A percentile compares a stretch with the other conserved stretches of the same genome.
Conservation (phyloP, 2,329 filamentous ascomycete species). For the Penicillium sp. region DNA sequence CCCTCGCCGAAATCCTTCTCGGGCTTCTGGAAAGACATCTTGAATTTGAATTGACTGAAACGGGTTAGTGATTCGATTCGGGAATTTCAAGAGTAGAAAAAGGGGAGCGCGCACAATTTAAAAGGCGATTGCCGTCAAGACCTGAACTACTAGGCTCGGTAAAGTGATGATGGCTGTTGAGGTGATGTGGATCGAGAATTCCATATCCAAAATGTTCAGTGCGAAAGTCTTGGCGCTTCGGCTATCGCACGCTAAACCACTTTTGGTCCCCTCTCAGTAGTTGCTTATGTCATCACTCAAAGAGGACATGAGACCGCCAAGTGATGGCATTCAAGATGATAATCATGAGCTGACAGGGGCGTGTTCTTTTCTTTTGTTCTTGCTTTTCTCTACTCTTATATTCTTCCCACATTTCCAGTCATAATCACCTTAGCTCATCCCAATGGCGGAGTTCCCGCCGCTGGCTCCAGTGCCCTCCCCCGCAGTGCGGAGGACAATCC, state of each 20-base stretch:
- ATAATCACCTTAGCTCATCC: not conserved
- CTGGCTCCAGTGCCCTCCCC: slow-evolving; percentile 75
- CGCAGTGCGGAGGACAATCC: slow-evolving; percentile 64
- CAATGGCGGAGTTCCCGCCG: slow-evolving; percentile 58
- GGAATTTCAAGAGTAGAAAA: slow-evolving; percentile 5
- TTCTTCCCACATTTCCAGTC: slow-evolving; percentile 4
- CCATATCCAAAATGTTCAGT: slow-evolving; percentile 24
- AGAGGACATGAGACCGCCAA: slow-evolving; percentile 15
- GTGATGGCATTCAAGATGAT: slow-evolving; percentile 2
- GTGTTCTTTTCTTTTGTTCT: slow-evolving; percentile 9
- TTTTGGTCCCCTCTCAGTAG: slow-evolving; percentile 21
- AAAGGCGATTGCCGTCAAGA: slow-evolving; percentile 62
- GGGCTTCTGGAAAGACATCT: slow-evolving; percentile 91
- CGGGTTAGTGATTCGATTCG: slow-evolving; percentile 21
- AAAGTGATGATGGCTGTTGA: slow-evolving; percentile 66
- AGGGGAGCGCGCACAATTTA: slow-evolving; percentile 14
- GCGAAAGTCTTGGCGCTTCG: slow-evolving; percentile 37
- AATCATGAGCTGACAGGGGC: not conserved
- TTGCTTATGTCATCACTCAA: slow-evolving; percentile 8
- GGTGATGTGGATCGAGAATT: slow-evolving; percentile 21
- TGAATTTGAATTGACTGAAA: slow-evolving; percentile 42
- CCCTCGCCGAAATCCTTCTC: slow-evolving; percentile 92
- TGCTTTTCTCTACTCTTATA: not conserved
- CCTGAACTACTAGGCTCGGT: slow-evolving; percentile 74
- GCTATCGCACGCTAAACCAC: slow-evolving; percentile 40